These are phyloP conservation scores for Abortiporus biennis DNA, from an alignment of 1,284 basidiomycete genomes.

Conservation along the genomic window DNA sequence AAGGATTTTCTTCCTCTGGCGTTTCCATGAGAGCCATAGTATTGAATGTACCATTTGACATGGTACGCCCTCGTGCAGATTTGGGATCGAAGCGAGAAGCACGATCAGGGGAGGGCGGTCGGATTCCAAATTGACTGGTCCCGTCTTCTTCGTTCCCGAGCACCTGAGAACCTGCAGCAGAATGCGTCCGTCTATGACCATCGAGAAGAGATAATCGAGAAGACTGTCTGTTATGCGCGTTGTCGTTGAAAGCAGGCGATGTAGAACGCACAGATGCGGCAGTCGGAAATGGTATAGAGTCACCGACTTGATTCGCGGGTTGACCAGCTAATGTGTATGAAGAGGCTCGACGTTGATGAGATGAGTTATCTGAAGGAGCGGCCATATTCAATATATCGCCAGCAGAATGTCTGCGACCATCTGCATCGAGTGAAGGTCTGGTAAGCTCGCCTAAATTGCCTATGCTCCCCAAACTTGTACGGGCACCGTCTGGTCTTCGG, in stretches of 20 bases:
- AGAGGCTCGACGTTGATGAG: conserved; percentile 39
- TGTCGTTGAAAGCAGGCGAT: conserved; percentile 2
- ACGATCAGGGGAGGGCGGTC: conserved; percentile 50
- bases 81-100: conserved; percentile 74
- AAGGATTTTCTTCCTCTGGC: conserved; percentile 46
- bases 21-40: conserved; percentile 46
- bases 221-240: not conserved
- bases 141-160: conserved; percentile 26
- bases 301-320: conserved; percentile 34
- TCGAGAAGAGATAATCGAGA: conserved; percentile 20
- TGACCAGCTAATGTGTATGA: conserved; percentile 43
- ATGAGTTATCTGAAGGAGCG: conserved; percentile 30
- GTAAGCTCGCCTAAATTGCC: conserved; percentile 39
- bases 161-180: conserved; percentile 37
- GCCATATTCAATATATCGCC: conserved; percentile 52
- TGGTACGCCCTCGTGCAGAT: conserved; percentile 47
- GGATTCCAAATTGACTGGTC: conserved; percentile 54
- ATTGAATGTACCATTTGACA: conserved; percentile 59
- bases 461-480: conserved; percentile 60
- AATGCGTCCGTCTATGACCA: conserved; percentile 36
- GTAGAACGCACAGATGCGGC: conserved; percentile 48
- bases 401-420: conserved; percentile 37
- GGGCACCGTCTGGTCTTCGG: conserved; percentile 29
- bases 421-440: conserved; percentile 37
- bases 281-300: conserved; percentile 59